Conservation (phyloP, 2,329 filamentous ascomycete species). For the Talaromyces sp. region DNA sequence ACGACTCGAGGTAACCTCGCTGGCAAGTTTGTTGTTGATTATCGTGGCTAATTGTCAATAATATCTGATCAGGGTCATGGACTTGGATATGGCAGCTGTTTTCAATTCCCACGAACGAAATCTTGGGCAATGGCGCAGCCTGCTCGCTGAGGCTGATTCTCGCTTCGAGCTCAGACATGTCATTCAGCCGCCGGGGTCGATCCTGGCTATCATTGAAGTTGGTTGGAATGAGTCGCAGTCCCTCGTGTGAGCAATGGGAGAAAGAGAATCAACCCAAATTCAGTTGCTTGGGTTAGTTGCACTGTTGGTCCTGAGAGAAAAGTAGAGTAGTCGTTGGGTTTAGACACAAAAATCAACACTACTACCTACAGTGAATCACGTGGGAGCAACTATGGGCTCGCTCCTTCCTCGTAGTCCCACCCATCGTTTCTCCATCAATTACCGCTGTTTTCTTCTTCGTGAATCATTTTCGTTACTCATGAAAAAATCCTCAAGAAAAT, state of each 20-base stretch:
- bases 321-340: not conserved
- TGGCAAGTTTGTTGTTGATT: not conserved
- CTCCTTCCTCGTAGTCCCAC: not conserved
- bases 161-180: not conserved
- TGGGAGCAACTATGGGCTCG: not conserved
- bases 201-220: not conserved
- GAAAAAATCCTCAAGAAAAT: not conserved
- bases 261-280: not conserved
- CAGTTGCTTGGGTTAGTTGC: not conserved
- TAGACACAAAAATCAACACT: not conserved
- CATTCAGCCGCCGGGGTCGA: not conserved
- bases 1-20: not conserved
- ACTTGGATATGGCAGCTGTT: not conserved
- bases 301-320: not conserved
- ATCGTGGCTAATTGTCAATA: not conserved
- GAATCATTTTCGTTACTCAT: not conserved
- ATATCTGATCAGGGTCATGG: not conserved
- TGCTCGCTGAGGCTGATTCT: not conserved
- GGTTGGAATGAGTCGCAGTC: not conserved
- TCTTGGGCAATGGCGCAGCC: not conserved
- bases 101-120: not conserved
- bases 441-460: not conserved
- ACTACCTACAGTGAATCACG: not conserved
- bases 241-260: not conserved
- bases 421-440: not conserved